These are phyloP conservation scores for Carex myosuroides DNA, from an alignment of 176 grass and related monocot species.

Conservation along the genomic window DNA sequence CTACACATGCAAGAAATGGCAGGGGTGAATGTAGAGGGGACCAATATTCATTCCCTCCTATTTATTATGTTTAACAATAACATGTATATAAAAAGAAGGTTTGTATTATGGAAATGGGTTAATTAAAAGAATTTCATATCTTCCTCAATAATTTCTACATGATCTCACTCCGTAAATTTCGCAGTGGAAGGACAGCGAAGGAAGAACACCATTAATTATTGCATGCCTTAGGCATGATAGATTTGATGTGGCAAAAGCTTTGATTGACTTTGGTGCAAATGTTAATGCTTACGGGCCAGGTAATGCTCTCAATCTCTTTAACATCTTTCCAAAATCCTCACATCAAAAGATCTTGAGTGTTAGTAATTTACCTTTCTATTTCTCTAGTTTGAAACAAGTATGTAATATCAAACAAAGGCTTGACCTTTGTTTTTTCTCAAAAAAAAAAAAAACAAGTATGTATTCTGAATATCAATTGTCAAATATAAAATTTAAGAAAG, in stretches of 20 bases:
- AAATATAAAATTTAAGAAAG: background rate
- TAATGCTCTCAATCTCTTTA: constrained; percentile 18
- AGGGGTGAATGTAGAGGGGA: background rate
- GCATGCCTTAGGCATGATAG: constrained; percentile 64
- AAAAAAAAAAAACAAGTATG: background rate
- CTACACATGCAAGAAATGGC: background rate
- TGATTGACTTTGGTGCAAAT: constrained; percentile 73
- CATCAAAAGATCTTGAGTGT: background rate
- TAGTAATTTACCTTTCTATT: background rate
- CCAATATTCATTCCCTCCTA: background rate
- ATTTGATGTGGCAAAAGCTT: constrained; percentile 42
- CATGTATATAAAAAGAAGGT: background rate
- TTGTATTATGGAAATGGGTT: background rate
- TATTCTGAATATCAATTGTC: background rate
- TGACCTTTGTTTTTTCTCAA: no score
- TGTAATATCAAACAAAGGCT: background rate
- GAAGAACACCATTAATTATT: constrained; percentile 70
- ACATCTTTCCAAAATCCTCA: background rate
- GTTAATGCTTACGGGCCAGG: constrained; percentile 70
- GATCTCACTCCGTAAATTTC: background rate
- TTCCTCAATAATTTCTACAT: background rate
- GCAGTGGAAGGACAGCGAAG: constrained; percentile 91
- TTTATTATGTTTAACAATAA: background rate
- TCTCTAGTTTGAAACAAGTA: background rate
- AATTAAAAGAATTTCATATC: background rate